Conservation (phyloP, 176 grass and related monocot genomes). For the Eragrostis nindensis region DNA sequence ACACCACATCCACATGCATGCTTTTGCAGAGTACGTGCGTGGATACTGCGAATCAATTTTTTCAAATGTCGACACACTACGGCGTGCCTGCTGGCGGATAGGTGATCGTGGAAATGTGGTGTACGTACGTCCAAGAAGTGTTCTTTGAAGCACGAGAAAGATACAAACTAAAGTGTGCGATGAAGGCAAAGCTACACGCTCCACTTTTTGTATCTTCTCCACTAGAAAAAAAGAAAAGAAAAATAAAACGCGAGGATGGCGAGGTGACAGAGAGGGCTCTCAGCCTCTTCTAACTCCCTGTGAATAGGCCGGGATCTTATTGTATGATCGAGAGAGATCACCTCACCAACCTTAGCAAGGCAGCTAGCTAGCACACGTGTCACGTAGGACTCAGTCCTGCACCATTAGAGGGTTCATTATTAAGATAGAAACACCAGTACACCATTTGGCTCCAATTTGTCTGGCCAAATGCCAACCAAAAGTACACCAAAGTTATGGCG, state of each 20-base stretch:
- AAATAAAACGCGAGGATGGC: neutral
- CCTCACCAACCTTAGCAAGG: conserved; percentile 37
- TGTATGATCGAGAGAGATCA: conserved; percentile 25
- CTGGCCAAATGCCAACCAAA: conserved; percentile 50
- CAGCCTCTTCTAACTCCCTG: neutral
- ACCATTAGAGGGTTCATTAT: conserved; percentile 19
- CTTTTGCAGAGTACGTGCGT: neutral
- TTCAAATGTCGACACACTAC: neutral
- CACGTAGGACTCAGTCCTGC: conserved; percentile 11
- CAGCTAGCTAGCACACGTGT: conserved; percentile 28
- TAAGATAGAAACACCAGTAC: conserved; percentile 44
- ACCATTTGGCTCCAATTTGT: conserved; percentile 50
- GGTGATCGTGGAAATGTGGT: neutral
- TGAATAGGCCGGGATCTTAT: conserved; percentile 19
- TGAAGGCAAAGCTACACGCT: conserved; percentile 12
- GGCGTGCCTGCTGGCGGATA: neutral
- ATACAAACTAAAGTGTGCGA: conserved; percentile 42
- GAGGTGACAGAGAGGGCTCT: conserved; percentile 13
- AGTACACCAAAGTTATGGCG: conserved; percentile 51
- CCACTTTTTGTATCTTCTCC: conserved; percentile 40
- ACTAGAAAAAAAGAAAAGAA: neutral
- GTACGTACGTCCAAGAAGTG: neutral
- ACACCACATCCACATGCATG: neutral
- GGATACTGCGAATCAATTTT: conserved; percentile 20
- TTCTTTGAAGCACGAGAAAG: conserved; percentile 30